A percentile compares a stretch with the other conserved stretches of the same genome.
Conservation (phyloP, 108 stramenopile species). For the Epipyxis sp. region DNA sequence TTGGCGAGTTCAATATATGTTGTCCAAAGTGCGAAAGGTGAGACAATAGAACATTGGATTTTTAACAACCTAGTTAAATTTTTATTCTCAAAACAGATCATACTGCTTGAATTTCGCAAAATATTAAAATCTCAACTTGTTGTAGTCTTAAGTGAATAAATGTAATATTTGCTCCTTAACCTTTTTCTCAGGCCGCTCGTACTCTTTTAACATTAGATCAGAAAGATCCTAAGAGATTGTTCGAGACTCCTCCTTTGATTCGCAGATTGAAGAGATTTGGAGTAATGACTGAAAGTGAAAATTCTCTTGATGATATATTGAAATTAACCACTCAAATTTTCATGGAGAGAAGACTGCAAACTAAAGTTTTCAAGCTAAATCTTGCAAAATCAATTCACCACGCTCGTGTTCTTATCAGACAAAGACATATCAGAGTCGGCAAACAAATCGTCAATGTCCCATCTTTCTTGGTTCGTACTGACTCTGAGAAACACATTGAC, state of each 20-base stretch:
- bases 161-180: slow-evolving; percentile 16
- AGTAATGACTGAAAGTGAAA: slow-evolving; percentile 89
- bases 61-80: neutral
- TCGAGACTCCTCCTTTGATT: slow-evolving; percentile 96
- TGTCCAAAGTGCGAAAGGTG: slow-evolving; percentile 96
- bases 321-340: slow-evolving; percentile 97
- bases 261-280: slow-evolving; percentile 95
- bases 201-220: slow-evolving; percentile 88
- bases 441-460: slow-evolving; percentile 95
- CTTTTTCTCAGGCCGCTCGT: slow-evolving; percentile 70
- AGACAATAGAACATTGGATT: neutral
- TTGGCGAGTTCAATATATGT: slow-evolving; percentile 97
- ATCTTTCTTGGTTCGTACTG: slow-evolving; percentile 91
- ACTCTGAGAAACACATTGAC: slow-evolving; percentile 98
- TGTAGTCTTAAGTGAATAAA: no score
- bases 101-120: no score
- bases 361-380: slow-evolving; percentile 95
- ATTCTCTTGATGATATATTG: slow-evolving; percentile 92
- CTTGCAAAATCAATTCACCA: slow-evolving; percentile 99
- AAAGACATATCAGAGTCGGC: slow-evolving; percentile 96
- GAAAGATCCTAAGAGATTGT: slow-evolving; percentile 95
- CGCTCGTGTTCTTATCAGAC: slow-evolving; percentile 96
- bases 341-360: slow-evolving; percentile 94
- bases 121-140: no score
- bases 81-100: no score